Conservation (phyloP, 805 yeast species). For the Lipomyces kockii region DNA sequence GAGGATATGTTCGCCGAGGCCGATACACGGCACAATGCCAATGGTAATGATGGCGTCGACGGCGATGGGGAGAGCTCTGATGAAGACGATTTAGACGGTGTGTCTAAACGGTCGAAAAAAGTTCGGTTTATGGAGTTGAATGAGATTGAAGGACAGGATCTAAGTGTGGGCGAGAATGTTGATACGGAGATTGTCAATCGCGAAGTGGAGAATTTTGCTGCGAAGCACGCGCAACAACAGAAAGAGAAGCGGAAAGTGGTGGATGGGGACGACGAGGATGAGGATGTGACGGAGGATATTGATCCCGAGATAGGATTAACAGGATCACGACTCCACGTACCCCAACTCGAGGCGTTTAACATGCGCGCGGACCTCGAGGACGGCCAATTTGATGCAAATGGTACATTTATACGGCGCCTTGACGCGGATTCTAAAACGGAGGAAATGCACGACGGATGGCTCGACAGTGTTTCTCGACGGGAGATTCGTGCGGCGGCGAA, state of each 20-base stretch:
- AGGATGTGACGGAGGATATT: slow-evolving; percentile 20
- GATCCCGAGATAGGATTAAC: slow-evolving; percentile 34
- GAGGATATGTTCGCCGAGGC: slow-evolving; percentile 40
- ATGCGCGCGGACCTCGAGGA: slow-evolving; percentile 60
- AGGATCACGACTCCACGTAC: slow-evolving; percentile 37
- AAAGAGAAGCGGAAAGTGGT: not conserved
- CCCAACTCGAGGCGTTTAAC: slow-evolving; percentile 67
- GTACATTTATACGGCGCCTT: slow-evolving; percentile 57
- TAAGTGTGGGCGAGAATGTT: slow-evolving; percentile 13
- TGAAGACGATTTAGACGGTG: slow-evolving; percentile 41
- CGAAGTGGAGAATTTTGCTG: slow-evolving; percentile 33
- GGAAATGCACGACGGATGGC: slow-evolving; percentile 50
- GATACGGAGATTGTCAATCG: slow-evolving; percentile 23
- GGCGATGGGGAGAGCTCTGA: slow-evolving; percentile 34
- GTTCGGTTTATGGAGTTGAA: slow-evolving; percentile 47
- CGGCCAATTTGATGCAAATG: slow-evolving; percentile 65
- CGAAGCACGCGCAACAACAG: slow-evolving; percentile 26
- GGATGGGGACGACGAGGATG: slow-evolving; percentile 28
- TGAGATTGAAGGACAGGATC: slow-evolving; percentile 46
- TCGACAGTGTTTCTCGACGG: slow-evolving; percentile 45
- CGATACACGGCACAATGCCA: slow-evolving; percentile 4
- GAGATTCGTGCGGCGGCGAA: slow-evolving; percentile 49
- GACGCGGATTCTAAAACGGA: slow-evolving; percentile 40
- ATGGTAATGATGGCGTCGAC: slow-evolving; percentile 36
- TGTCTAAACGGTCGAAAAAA: slow-evolving; percentile 33